Evolutionary conservation across 345 rosid species (phyloP), one percentile per base, ranked within the genome.

Genomic region (Dipteronia sinensis): DNA sequence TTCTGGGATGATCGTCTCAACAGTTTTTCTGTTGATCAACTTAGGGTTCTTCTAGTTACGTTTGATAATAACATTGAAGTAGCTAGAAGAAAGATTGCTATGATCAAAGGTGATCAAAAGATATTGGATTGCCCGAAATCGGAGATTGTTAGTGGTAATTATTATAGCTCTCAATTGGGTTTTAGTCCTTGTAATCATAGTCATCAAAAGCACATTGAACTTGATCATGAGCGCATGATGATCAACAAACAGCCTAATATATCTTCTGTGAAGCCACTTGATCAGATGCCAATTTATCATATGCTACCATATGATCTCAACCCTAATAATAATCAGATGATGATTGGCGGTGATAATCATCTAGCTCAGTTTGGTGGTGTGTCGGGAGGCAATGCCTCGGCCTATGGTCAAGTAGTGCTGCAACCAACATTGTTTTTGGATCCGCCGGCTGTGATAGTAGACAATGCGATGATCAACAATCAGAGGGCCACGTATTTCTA

Each of bases 1-100:
- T 31, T 16, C 2, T 76, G 42, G 56, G 66, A 68, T 42, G 73
- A 76, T 22, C 22, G 49, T 22, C 16, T 76, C 38, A 27, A 76
- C 1, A 2, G 7, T 12, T 38, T 9, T 17, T 76, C 67, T 2
- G 10, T 38, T 0, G 73, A 76, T 55, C 73, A 76, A 58, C 47
- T 76, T 13, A 68, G 58, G 3, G 55, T 2, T 0, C 71, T 76
- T 58, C 40, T 67, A 22, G 47, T 20, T 0, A 42, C 13, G 31
- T 56, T 76, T 17, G 73, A 67, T 4, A 5, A 42, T 23, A 38
- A 58, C 42, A 16, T 76, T 56, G 67, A 76, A 16, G 55, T 55
- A 8, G 78, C 72, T 0, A 67, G 27, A 11, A 76, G 66, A 38
- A 76, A 25, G 66, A 19, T 67, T 23, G 20, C 16, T 4, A 17